A percentile compares a stretch with the other conserved stretches of the same genome.
These are phyloP conservation scores for Conticribra guillardii DNA, from an alignment of 108 stramenopile genomes.

Conservation along the genomic window DNA sequence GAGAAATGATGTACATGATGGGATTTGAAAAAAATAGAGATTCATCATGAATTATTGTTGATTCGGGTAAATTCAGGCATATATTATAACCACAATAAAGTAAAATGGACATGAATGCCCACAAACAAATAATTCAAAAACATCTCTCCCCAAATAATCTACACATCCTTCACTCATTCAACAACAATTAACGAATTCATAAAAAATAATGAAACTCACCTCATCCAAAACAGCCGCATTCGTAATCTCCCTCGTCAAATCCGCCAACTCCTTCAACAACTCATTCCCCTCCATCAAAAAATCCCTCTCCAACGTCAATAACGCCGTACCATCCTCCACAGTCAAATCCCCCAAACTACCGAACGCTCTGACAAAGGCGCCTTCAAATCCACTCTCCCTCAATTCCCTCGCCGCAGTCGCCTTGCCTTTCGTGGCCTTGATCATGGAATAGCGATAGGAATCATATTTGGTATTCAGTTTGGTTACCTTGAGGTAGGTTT, in stretches of 20 bases:
- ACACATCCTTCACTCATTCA: no score
- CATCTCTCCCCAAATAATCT: no score
- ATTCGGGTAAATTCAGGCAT: no score
- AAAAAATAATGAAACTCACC: no score
- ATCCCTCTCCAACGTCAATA: constrained; percentile 64
- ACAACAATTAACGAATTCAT: no score
- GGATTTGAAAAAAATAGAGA: no score
- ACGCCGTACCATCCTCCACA: constrained; percentile 49
- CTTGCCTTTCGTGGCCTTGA: constrained; percentile 69
- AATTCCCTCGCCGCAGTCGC: constrained; percentile 67
- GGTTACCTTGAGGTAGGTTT: constrained; percentile 66
- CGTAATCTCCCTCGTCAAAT: constrained; percentile 57
- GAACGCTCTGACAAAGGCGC: constrained; percentile 53
- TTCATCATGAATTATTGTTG: no score
- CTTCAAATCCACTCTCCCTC: constrained; percentile 65
- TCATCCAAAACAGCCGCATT: constrained; percentile 62
- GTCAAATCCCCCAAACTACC: constrained; percentile 9
- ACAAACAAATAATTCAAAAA: no score
- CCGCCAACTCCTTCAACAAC: constrained; percentile 39
- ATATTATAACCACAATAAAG: no score
- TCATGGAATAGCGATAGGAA: constrained; percentile 75
- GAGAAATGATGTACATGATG: no score
- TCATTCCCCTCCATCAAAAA: constrained; percentile 61
- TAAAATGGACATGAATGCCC: no score
- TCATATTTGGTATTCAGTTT: constrained; percentile 74